Conservation (phyloP, 345 rosid species). For the Acer campestre region DNA sequence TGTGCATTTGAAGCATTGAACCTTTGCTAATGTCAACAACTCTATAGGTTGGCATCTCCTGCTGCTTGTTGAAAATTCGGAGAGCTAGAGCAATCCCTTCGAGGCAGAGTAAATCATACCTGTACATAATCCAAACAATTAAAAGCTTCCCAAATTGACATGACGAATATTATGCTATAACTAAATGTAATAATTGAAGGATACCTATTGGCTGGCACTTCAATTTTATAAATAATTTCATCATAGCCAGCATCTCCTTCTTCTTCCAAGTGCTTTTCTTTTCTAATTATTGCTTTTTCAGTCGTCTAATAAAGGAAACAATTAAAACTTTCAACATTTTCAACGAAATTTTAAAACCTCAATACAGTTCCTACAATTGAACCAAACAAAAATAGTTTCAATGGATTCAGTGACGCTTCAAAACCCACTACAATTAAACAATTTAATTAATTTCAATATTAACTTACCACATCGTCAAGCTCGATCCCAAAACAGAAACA, state of each 20-base stretch:
- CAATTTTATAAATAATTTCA: conserved; percentile 86
- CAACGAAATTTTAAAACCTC: not conserved
- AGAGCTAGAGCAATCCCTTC: conserved; percentile 99
- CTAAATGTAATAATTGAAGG: not conserved
- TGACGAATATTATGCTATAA: not conserved
- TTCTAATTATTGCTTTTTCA: conserved; percentile 82
- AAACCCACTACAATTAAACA: not conserved
- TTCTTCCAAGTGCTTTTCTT: conserved; percentile 69
- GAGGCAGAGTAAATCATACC: conserved; percentile 93
- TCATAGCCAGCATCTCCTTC: conserved; percentile 56
- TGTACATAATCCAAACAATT: conserved; percentile 18
- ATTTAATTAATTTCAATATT: not conserved
- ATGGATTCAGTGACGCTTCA: not conserved
- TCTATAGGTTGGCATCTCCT: conserved; percentile 54
- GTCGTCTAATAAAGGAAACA: conserved; percentile 54
- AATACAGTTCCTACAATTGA: not conserved
- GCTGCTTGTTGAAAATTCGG: conserved; percentile 67
- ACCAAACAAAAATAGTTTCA: not conserved
- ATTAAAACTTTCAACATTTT: not conserved
- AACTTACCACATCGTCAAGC: conserved; percentile 93
- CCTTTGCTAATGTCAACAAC: conserved; percentile 48
- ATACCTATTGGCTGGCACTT: conserved; percentile 87
- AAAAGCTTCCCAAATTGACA: not conserved
- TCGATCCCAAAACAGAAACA: conserved; percentile 93
- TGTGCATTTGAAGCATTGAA: conserved; percentile 63